A percentile compares a stretch with the other conserved stretches of the same genome.
Evolutionary conservation across 2,329 filamentous ascomycete species (phyloP).

Genomic region (Huntiella omanensis): DNA sequence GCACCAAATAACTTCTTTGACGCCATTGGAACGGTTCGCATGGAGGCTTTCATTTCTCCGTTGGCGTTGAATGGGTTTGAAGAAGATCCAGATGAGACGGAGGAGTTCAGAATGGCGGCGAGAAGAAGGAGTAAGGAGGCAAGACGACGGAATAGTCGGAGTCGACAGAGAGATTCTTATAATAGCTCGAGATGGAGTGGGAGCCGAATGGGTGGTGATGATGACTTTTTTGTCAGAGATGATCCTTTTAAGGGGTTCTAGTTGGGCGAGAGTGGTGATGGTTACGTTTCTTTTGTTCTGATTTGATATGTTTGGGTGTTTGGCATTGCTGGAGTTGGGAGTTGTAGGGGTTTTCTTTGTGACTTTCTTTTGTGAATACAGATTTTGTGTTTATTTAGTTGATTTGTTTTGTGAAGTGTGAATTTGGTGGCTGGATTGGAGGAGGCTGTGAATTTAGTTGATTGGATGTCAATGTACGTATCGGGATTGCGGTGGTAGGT

Average conservation of each 20-base stretch:
- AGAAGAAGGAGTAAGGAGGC: constrained; percentile 37
- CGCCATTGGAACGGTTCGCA: constrained; percentile 74
- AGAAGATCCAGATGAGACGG: constrained; percentile 28
- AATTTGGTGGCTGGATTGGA: background rate
- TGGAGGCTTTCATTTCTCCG: constrained; percentile 85
- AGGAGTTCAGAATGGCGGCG: constrained; percentile 28
- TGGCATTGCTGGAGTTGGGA: background rate
- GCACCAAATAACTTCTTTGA: constrained; percentile 54
- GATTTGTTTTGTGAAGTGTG: background rate
- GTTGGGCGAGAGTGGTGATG: background rate
- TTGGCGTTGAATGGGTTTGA: constrained; percentile 30
- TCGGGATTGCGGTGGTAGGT: too few relatives aligned
- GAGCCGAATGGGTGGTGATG: constrained; percentile 23
- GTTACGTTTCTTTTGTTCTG: background rate
- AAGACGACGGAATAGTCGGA: constrained; percentile 33
- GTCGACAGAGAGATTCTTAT: constrained; percentile 33
- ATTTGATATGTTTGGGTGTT: background rate
- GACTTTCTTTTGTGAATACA: background rate
- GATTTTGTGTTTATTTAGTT: background rate
- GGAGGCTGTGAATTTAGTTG: too few relatives aligned
- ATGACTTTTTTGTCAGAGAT: constrained; percentile 34
- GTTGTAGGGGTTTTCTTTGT: background rate
- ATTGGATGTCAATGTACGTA: too few relatives aligned
- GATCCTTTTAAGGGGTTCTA: constrained; percentile 46
- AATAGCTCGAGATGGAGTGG: constrained; percentile 19